Percentiles rank a stretch among this genome's conserved stretches.
Evolutionary conservation across 108 stramenopile species (phyloP).

Genomic region (Skeletonema costatum): DNA sequence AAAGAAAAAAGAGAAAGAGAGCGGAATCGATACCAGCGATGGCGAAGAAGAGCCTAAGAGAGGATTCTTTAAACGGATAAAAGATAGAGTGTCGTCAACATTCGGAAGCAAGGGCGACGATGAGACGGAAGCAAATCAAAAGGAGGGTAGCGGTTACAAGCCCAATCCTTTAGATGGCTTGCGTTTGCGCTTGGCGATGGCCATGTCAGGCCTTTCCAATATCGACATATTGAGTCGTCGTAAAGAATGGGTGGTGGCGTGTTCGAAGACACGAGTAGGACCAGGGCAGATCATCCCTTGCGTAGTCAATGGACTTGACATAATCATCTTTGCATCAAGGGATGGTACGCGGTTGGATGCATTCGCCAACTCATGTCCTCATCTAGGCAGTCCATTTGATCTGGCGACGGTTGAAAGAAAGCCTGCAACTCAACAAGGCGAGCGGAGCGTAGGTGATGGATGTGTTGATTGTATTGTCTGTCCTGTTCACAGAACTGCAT

Average conservation of each 20-base stretch:
- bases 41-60: constrained; percentile 15
- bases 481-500: constrained; percentile 93
- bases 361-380: constrained; percentile 94
- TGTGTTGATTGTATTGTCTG: constrained; percentile 95
- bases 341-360: constrained; percentile 82
- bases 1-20: not conserved
- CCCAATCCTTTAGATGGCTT: constrained; percentile 34
- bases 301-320: constrained; percentile 73
- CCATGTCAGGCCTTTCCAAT: constrained; percentile 38
- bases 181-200: constrained; percentile 34
- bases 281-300: constrained; percentile 91
- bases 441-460: constrained; percentile 52
- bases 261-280: constrained; percentile 83
- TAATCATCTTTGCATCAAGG: constrained; percentile 75
- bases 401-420: constrained; percentile 80
- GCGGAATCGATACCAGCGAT: not conserved
- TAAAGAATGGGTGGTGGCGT: constrained; percentile 83
- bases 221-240: constrained; percentile 23
- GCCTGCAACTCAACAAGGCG: constrained; percentile 37
- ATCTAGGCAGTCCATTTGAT: constrained; percentile 96
- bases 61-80: constrained; percentile 33
- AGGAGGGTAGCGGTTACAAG: constrained; percentile 20
- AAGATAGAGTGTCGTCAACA: constrained; percentile 34
- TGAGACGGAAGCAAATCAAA: not conserved
- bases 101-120: constrained; percentile 17